Conservation (phyloP, 805 yeast species). For the Schizosaccharomyces cryophilus region DNA sequence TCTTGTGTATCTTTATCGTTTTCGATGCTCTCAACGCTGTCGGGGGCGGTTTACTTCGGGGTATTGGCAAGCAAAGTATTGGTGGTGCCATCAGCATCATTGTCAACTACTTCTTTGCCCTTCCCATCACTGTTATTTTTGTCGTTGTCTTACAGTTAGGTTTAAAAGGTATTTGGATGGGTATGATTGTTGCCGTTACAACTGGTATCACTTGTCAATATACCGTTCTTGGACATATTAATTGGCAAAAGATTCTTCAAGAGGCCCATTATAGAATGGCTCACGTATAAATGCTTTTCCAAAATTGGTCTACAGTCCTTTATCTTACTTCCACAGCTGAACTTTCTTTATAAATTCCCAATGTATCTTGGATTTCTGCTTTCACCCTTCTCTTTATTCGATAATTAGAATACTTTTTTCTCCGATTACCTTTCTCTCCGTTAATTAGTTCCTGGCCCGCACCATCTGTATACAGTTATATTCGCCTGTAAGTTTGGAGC, state of each 20-base stretch:
- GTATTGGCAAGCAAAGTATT: constrained; percentile 61
- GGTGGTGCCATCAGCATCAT: constrained; percentile 49
- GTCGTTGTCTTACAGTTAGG: constrained; percentile 14
- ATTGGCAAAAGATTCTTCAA: background rate
- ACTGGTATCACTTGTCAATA: background rate
- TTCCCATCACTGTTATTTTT: constrained; percentile 39
- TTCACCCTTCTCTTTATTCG: too few relatives aligned
- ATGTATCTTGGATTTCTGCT: too few relatives aligned
- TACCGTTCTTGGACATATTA: background rate
- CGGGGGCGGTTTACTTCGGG: constrained; percentile 58
- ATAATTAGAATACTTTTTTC: too few relatives aligned
- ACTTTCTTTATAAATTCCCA: too few relatives aligned
- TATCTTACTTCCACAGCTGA: too few relatives aligned
- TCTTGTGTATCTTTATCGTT: constrained; percentile 43
- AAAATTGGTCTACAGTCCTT: too few relatives aligned
- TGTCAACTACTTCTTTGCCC: constrained; percentile 46
- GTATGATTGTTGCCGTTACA: background rate
- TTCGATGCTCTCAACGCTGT: constrained; percentile 51
- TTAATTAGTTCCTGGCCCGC: too few relatives aligned
- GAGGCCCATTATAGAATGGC: background rate
- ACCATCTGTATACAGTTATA: too few relatives aligned
- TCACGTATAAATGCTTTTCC: background rate
- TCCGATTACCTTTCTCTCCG: too few relatives aligned
- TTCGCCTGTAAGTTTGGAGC: too few relatives aligned
- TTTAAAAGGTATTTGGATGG: background rate